A percentile compares a stretch with the other conserved stretches of the same genome.
Evolutionary conservation across 2,329 filamentous ascomycete genomes (phyloP).

Genomic region (Neopestalotiopsis clavispora): DNA sequence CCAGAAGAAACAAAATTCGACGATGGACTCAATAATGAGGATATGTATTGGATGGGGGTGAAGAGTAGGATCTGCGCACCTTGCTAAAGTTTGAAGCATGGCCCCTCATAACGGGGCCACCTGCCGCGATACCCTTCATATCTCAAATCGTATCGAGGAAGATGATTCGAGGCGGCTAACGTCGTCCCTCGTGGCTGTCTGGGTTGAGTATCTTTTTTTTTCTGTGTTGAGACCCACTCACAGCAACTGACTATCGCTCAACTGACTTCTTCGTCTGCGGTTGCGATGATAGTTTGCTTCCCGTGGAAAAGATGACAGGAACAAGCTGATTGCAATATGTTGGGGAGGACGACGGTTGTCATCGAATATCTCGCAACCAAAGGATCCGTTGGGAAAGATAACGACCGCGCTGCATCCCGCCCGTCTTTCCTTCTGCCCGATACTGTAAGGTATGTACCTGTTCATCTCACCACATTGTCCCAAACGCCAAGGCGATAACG

Average conservation of each 20-base stretch:
- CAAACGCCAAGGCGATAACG: not conserved
- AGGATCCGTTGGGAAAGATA: not conserved
- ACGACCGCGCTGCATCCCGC: not conserved
- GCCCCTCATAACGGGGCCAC: slow-evolving; percentile 35
- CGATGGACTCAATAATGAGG: not conserved
- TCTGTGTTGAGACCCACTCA: not conserved
- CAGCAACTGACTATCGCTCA: not conserved
- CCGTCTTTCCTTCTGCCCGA: not conserved
- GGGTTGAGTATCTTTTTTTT: not conserved
- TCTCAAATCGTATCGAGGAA: not conserved
- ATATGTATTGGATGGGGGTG: not conserved
- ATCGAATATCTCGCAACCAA: not conserved
- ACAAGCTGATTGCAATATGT: not conserved
- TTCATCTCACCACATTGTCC: not conserved
- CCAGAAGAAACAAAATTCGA: not conserved
- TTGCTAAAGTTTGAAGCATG: slow-evolving; percentile 48
- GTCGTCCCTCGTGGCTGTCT: not conserved
- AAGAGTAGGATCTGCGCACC: slow-evolving; percentile 17
- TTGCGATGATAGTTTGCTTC: not conserved
- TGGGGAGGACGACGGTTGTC: not conserved
- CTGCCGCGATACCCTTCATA: slow-evolving; percentile 43
- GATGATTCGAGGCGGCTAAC: not conserved
- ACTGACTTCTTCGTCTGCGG: not conserved
- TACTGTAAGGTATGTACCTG: not conserved
- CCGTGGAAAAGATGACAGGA: not conserved